Evolutionary conservation across 495 filamentous ascomycete genomes (phyloP), one percentile per base, ranked within the genome.

Genomic region (Penicillium pancosmium): DNA sequence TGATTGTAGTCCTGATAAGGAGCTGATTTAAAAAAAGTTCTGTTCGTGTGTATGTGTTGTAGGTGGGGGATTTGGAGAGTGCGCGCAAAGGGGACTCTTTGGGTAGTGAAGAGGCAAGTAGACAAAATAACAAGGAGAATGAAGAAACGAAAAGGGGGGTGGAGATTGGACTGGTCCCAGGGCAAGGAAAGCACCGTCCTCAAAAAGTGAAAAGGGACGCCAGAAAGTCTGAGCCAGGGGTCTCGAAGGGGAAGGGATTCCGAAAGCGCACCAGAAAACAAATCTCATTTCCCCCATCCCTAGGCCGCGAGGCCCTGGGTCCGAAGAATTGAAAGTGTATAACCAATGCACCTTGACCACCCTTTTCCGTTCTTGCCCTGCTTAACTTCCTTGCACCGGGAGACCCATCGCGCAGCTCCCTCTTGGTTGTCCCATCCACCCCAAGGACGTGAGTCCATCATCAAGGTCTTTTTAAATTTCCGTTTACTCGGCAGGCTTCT

Each of bases 401-500:
- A 50, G 41, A 64, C 64, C 59, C 43, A 58, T 64, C 62, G 56
- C 52, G 58, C 56, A 51, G 47, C 49, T 57, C 55, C 61, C 54
- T 54, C 56, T 68, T 51, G 48, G 57, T 60, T 61, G 52, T 68
- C 60, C 55, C 56, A 68, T 68, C 67, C 61, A 49, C 55, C 63
- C 66, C 55, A 55, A 64, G 66, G 73, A 73, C 74, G 69, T 61
- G 69, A 73, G 70, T 73, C 71, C 74, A 62, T 71, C 65, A 68
- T 66, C 63, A 67, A 69, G 43, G 57, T 68, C 60, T 70, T 70
- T 70, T 70, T 66, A 64, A 64, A 68, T 65, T 68, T 56, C 70
- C 69, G 66, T 74, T 77, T 79, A 79, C 74, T 80, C 77, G 54
- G 88, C 80, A 54, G 86, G 80, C 73, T 91, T 87, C 49, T 88